phyloP scores from a whole-genome alignment of 257 asterid species.

The Nicotiana benthamiana region DNA sequence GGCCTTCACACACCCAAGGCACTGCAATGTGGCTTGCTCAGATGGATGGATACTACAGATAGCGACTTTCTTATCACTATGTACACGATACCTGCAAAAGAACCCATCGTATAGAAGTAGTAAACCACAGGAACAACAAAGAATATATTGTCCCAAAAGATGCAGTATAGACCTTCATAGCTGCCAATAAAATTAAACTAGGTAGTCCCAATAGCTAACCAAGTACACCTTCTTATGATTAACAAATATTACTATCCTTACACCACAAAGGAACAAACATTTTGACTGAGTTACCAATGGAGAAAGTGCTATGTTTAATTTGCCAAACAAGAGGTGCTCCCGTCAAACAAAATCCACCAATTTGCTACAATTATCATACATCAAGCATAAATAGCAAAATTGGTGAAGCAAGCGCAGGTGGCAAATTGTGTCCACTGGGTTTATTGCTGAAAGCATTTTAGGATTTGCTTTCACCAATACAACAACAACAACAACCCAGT shows the following conservation, averaged over 20 bases:
- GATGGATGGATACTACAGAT: constrained; percentile 93
- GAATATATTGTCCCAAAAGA: not conserved
- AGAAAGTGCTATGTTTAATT: not conserved
- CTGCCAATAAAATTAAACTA: not conserved
- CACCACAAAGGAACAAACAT: not conserved
- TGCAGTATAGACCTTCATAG: not conserved
- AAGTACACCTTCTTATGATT: not conserved
- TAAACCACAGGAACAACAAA: not conserved
- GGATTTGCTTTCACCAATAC: not conserved
- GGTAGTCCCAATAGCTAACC: not conserved
- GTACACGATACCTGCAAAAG: constrained; percentile 79
- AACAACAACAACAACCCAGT: too few relatives aligned
- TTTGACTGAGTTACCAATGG: not conserved
- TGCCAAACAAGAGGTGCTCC: not conserved
- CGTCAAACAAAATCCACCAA: not conserved
- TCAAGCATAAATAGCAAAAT: not conserved
- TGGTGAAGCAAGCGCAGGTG: not conserved
- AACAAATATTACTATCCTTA: not conserved
- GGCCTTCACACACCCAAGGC: constrained; percentile 87
- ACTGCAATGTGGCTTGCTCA: constrained; percentile 88
- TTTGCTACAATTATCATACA: not conserved
- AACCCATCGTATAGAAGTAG: not conserved
- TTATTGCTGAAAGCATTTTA: not conserved
- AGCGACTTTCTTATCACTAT: constrained; percentile 80
- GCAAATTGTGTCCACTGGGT: not conserved